phyloP scores from a whole-genome alignment of 352 stramenopile species.

The Phytophthora agathidicida region DNA sequence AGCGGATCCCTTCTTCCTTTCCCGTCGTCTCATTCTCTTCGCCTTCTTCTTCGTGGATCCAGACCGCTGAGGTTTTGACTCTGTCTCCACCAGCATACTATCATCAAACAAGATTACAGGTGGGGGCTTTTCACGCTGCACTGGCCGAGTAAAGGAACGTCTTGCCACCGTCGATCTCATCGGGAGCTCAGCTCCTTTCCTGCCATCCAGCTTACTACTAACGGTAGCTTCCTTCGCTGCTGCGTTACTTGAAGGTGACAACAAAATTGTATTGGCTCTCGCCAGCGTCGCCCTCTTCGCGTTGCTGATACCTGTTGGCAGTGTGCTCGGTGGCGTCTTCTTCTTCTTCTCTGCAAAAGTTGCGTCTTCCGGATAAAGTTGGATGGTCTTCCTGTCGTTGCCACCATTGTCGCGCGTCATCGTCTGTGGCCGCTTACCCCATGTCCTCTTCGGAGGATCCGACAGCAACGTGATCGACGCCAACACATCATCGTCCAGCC shows the following conservation, averaged over 20 bases:
- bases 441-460: slow-evolving; percentile 11
- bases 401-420: background rate
- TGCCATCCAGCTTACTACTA: slow-evolving; percentile 18
- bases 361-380: slow-evolving; percentile 33
- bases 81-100: slow-evolving; percentile 20
- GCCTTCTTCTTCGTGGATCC: slow-evolving; percentile 27
- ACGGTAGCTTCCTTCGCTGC: slow-evolving; percentile 10
- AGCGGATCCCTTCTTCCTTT: slow-evolving; percentile 12
- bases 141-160: background rate
- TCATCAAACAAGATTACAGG: slow-evolving; percentile 42
- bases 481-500: slow-evolving; percentile 46
- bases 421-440: background rate
- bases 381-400: slow-evolving; percentile 24
- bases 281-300: slow-evolving; percentile 3
- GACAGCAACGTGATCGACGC: slow-evolving; percentile 41
- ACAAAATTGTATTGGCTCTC: slow-evolving; percentile 21
- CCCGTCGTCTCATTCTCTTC: slow-evolving; percentile 20
- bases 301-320: background rate
- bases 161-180: background rate
- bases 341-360: slow-evolving; percentile 13
- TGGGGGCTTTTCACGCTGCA: slow-evolving; percentile 11
- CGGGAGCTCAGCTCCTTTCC: background rate
- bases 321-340: background rate
- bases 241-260: slow-evolving; percentile 36
- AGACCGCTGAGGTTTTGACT: background rate